Evolutionary conservation across 2,329 filamentous ascomycete genomes (phyloP).

Genomic region (Lecanoromycetidae sp.): DNA sequence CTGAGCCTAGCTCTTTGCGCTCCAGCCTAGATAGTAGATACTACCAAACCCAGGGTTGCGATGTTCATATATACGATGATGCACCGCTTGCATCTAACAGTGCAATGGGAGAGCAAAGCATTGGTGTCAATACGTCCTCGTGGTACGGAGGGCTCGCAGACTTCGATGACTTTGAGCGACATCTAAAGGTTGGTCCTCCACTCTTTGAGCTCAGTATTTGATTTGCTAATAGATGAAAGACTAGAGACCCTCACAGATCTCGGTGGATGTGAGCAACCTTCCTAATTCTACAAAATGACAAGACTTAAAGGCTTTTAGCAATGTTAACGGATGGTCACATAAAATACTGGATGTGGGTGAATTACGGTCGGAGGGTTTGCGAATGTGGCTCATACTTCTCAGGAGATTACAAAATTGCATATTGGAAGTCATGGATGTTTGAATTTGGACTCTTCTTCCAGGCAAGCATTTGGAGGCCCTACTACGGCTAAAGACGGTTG

Average conservation of each 20-base stretch:
- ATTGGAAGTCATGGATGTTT: slow-evolving; percentile 6
- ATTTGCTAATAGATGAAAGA: neutral
- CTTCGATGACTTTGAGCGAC: neutral
- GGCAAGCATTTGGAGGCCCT: slow-evolving; percentile 4
- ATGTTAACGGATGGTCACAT: neutral
- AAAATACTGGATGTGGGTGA: neutral
- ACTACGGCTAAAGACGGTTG: neutral
- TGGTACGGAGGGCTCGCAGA: neutral
- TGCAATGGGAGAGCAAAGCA: too few species aligned
- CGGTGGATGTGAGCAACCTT: slow-evolving; percentile 2
- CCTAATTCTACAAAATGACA: neutral
- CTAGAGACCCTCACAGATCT: neutral
- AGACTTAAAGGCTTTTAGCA: neutral
- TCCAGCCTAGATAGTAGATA: slow-evolving; percentile 4
- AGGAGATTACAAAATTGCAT: slow-evolving; percentile 2
- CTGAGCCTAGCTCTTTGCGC: neutral
- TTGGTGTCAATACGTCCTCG: neutral
- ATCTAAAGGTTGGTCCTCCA: slow-evolving; percentile 1
- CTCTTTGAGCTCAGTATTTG: neutral
- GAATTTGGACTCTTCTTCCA: neutral
- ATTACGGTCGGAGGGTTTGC: neutral
- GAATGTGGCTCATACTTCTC: neutral
- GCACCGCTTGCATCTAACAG: neutral
- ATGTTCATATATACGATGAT: slow-evolving; percentile 5
- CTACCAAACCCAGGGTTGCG: neutral